These are phyloP conservation scores for Vicia sativa DNA, from an alignment of 306 rosid genomes.

Conservation along the genomic window DNA sequence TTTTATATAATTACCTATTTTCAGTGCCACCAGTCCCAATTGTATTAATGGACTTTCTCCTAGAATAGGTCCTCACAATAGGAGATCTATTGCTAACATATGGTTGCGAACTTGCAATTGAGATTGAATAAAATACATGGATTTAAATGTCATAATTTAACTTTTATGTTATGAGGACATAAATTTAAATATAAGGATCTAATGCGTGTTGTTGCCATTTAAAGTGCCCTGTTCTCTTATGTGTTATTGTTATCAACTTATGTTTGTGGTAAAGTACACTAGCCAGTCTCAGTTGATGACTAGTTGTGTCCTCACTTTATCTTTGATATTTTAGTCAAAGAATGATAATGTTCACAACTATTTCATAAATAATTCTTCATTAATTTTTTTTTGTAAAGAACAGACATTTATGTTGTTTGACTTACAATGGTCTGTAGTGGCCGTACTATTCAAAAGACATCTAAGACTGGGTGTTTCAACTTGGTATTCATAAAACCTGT, in stretches of 20 bases:
- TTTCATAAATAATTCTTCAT: too few relatives aligned
- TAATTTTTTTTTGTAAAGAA: too few relatives aligned
- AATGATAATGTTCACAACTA: too few relatives aligned
- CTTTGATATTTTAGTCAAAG: too few relatives aligned
- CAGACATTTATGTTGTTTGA: too few relatives aligned
- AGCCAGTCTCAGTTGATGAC: slow-evolving; percentile 20
- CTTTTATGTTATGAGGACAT: not conserved
- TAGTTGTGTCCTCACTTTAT: slow-evolving; percentile 6
- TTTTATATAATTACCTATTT: not conserved
- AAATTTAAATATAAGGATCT: slow-evolving; percentile 6
- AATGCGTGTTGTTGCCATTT: slow-evolving; percentile 22
- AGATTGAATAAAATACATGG: slow-evolving; percentile 8
- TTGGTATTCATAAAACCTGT: too few relatives aligned
- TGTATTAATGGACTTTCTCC: not conserved
- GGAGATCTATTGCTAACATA: too few relatives aligned
- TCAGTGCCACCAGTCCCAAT: not conserved
- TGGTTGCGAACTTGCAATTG: not conserved
- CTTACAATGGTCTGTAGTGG: too few relatives aligned
- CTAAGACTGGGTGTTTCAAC: slow-evolving; percentile 8
- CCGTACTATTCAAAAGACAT: not conserved
- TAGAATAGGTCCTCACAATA: not conserved
- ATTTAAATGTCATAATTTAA: slow-evolving; percentile 5
- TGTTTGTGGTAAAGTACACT: slow-evolving; percentile 7
- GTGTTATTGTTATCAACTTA: not conserved
- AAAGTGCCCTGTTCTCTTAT: not conserved